Evolutionary conservation across 2,329 filamentous ascomycete species (phyloP).

Genomic region (Fusarium incarnatum): DNA sequence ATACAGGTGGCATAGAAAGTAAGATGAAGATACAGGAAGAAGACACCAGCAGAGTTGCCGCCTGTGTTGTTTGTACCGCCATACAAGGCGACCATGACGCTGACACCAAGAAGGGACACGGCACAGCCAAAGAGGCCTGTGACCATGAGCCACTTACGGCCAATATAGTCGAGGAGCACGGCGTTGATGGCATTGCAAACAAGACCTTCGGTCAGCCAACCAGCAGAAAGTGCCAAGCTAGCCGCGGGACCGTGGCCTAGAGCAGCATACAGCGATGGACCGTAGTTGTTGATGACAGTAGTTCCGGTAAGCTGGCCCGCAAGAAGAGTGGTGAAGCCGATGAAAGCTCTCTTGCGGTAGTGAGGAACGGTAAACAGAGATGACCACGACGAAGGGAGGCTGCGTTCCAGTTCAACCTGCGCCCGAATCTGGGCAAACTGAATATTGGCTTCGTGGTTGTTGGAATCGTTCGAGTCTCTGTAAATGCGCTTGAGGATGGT

Average conservation of each 20-base stretch:
- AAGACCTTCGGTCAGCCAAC: slow-evolving; percentile 6
- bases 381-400: not conserved
- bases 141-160: not conserved
- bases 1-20: slow-evolving; percentile 1
- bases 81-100: not conserved
- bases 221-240: not conserved
- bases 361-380: not conserved
- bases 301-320: not conserved
- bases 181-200: not conserved
- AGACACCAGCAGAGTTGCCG: not conserved
- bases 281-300: not conserved
- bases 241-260: not conserved
- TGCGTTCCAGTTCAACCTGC: slow-evolving; percentile 1
- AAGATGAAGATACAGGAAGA: not conserved
- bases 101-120: not conserved
- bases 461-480: not conserved
- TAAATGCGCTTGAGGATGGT: not conserved
- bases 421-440: not conserved
- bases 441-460: not conserved
- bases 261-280: not conserved
- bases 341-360: not conserved
- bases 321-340: not conserved
- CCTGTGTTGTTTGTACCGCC: not conserved
- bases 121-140: not conserved
- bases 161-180: not conserved